Conservation (phyloP, 306 rosid genomes). For the Dalbergia oliveri region DNA sequence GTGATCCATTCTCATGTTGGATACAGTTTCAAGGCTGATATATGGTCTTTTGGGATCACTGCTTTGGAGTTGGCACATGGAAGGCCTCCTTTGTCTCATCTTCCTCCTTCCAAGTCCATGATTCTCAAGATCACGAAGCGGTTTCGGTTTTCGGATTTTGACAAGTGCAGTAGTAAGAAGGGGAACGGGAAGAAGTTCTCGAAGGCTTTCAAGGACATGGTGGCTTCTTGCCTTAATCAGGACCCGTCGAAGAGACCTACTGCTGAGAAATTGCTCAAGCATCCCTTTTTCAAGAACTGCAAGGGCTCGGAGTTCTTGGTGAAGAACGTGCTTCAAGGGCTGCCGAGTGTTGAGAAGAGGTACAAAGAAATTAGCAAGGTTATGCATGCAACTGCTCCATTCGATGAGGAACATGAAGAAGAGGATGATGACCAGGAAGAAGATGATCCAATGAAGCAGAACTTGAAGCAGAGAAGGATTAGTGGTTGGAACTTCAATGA, state of each 20-base stretch:
- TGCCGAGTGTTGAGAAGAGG: constrained; percentile 68
- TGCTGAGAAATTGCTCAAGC: constrained; percentile 63
- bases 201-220: constrained; percentile 68
- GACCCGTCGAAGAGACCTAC: constrained; percentile 71
- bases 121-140: constrained; percentile 60
- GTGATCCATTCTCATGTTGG: constrained; percentile 70
- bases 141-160: constrained; percentile 64
- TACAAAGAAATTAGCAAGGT: constrained; percentile 50
- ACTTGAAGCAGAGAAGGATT: constrained; percentile 56
- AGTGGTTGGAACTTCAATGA: constrained; percentile 81
- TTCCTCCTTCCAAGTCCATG: constrained; percentile 69
- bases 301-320: constrained; percentile 54
- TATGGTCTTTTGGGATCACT: constrained; percentile 78
- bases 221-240: constrained; percentile 67
- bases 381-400: neutral
- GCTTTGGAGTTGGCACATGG: constrained; percentile 75
- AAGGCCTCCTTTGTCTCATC: constrained; percentile 72
- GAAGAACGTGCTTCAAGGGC: constrained; percentile 57
- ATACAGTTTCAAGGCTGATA: constrained; percentile 69
- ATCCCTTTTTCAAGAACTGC: constrained; percentile 62
- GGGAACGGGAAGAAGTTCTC: constrained; percentile 57
- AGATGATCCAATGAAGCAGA: neutral
- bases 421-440: constrained; percentile 10
- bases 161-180: constrained; percentile 26
- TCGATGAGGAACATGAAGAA: neutral